Conservation (phyloP, 2,329 filamentous ascomycete species). For the Onygenales sp. region DNA sequence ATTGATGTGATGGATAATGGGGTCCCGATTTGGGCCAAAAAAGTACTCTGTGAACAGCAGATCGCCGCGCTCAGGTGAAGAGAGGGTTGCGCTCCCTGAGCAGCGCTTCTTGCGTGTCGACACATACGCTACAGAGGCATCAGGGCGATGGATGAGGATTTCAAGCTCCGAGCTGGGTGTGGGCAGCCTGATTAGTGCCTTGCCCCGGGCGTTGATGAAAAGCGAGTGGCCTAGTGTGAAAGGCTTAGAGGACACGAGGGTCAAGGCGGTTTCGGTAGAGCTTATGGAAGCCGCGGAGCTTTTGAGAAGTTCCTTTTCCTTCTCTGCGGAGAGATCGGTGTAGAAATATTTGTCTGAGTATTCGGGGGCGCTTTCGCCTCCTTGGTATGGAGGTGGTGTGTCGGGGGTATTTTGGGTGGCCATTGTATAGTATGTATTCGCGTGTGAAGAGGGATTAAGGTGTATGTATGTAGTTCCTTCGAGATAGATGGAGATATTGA, state of each 20-base stretch:
- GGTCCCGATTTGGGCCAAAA: slow-evolving; percentile 46
- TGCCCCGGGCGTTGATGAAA: slow-evolving; percentile 20
- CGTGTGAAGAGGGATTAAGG: no score
- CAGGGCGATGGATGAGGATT: slow-evolving; percentile 23
- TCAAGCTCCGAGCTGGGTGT: slow-evolving; percentile 30
- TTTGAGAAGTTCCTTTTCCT: slow-evolving; percentile 8
- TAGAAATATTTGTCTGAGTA: neutral
- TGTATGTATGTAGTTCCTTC: no score
- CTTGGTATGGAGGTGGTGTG: no score
- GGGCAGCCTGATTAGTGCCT: slow-evolving; percentile 20
- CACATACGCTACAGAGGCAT: slow-evolving; percentile 39
- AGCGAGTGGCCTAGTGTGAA: slow-evolving; percentile 11
- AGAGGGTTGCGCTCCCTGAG: slow-evolving; percentile 43
- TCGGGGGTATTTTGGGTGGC: no score
- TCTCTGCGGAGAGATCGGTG: neutral
- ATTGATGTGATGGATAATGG: slow-evolving; percentile 33
- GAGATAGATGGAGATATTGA: no score
- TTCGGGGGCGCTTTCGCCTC: no score
- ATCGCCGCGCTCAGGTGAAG: slow-evolving; percentile 24
- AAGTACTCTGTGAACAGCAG: slow-evolving; percentile 48
- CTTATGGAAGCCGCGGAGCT: slow-evolving; percentile 6
- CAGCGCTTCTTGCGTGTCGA: slow-evolving; percentile 40
- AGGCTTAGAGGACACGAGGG: neutral
- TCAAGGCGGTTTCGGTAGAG: slow-evolving; percentile 5
- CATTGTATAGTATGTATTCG: no score